Conservation (phyloP, 495 filamentous ascomycete species). For the Xylaria flabelliformis region DNA sequence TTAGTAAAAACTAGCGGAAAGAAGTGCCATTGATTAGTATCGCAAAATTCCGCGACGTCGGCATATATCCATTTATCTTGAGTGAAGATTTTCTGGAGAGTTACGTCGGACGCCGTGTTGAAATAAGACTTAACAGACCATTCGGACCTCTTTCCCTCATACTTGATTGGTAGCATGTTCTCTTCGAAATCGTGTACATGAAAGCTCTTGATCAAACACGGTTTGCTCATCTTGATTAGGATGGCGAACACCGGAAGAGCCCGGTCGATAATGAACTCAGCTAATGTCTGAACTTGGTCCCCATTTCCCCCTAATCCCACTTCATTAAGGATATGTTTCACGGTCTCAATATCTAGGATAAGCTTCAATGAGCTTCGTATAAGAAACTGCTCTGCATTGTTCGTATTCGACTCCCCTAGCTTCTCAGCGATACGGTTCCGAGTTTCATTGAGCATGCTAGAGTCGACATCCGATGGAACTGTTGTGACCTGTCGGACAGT, state of each 20-base stretch:
- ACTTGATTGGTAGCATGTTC: neutral
- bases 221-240: neutral
- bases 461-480: neutral
- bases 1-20: neutral
- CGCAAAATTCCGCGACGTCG: neutral
- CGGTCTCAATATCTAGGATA: neutral
- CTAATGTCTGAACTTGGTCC: neutral
- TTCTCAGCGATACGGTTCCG: neutral
- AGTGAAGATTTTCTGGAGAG: neutral
- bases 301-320: neutral
- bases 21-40: neutral
- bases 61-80: neutral
- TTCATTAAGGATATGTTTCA: neutral
- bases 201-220: neutral
- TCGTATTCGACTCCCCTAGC: neutral
- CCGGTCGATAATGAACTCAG: neutral
- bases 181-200: neutral
- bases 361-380: neutral
- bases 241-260: constrained; percentile 2
- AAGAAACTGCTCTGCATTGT: neutral
- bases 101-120: neutral
- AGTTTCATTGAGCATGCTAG: neutral
- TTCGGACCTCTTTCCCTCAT: neutral
- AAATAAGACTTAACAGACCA: neutral
- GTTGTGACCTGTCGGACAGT: neutral